Evolutionary conservation across 164 flowering plant species (phyloP), one percentile per base, ranked within the genome.

Genomic region (Piper longum): DNA sequence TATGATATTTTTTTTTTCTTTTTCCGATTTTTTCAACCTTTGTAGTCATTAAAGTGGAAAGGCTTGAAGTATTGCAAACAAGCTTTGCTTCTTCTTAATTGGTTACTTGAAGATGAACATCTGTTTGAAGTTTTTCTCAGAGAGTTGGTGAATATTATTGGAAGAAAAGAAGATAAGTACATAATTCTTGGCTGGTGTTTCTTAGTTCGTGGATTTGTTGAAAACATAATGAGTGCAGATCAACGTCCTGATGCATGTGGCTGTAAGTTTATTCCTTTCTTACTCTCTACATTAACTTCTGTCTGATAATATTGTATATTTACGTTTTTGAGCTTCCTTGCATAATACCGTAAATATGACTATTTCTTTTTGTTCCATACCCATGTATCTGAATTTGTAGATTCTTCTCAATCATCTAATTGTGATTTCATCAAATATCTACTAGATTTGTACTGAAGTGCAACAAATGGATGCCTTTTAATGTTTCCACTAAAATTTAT

Each of bases 171-270:
- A n/a, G 93, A 90, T 63, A 83, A 67, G 40, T 80, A 76, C 69
- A 72, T 88, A 60, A 72, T 81, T 4, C 79, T 88, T 67, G 95
- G 97, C 36, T 88, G 97, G 97, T 88, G 97, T 71, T 71, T 60
- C 41, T 78, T 90, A 58, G 75, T 82, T 3, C 82, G 87, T 5
- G 64, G 67, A 61, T 79, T 86, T 62, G 59, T 88, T 17, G 89
- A 86, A 52, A 74, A 66, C 62, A 86, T 80, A 62, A 66, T 60
- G 57, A 40, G 45, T 16, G 66, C 26, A 64, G 69, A 61, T 42
- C 71, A 70, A 60, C 41, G 36, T 56, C 16, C 61, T 17, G 57
- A 73, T 45, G 63, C 60, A 70, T 92, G 95, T 90, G 73, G 17
- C 19, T 45, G 19, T 36, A 16, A 41, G 14, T 6, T 41, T 59